Evolutionary conservation across 805 yeast species (phyloP), one percentile per base, ranked within the genome.

Genomic region (Novakomyces olei): DNA sequence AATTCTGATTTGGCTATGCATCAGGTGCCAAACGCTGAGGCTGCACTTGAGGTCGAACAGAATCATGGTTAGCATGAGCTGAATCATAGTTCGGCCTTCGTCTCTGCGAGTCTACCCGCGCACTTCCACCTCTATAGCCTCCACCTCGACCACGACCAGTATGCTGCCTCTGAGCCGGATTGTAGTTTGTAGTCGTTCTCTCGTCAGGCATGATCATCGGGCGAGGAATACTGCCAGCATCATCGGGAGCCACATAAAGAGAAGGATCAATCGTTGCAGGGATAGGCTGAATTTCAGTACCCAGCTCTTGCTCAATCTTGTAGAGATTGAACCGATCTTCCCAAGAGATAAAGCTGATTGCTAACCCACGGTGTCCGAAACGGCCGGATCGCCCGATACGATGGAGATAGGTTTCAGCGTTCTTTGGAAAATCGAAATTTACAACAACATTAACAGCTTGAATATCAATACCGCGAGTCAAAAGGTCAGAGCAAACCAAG

Each of bases 301-400:
- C 95, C 42, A 88, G 67, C 57, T 85, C 96, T 57, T 85, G 93
- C 56, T 88, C 98, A 45, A 88, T 83, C 54, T 78, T 79, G 57
- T 81, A 85, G 48, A 88, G 63, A 49, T 77, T 79, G 57, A 77
- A 81, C 51, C 96, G 70, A 53, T 88, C 98, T 48, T 81, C 72
- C 94, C 95, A 85, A 54, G 83, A 79, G 60, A 88, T 80, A 47
- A 88, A 67, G 58, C 88, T 88, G 49, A 88, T 81, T 20, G 98
- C 98, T 51, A 88, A 66, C 64, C 98, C 98, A 50, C 83, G 69
- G 54, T 88, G 98, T 43, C 98, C 98, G 49, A 79, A 88, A 64
- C 98, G 78, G 44, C 98, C 96, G 5, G 95, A 81, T 63, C 98
- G 80, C 65, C 96, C 96, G 45, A 85, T 88, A 66, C 96, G 77